Conservation (phyloP, 2,329 filamentous ascomycete species). For the Colletotrichum cordylinicola region DNA sequence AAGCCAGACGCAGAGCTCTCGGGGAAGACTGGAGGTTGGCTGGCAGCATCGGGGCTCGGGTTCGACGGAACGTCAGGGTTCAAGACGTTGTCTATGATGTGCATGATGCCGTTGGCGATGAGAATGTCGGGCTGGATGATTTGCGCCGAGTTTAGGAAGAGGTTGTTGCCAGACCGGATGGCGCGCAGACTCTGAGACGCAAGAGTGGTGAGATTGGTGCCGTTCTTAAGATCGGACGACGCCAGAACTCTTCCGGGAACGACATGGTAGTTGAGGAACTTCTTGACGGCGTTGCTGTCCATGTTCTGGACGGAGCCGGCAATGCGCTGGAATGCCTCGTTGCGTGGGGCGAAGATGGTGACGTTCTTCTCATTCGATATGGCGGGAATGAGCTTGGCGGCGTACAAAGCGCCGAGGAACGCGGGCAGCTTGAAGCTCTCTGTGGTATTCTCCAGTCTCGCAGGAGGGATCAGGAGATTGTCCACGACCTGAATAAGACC, state of each 20-base stretch:
- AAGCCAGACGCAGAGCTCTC: constrained; percentile 26
- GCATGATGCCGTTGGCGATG: constrained; percentile 62
- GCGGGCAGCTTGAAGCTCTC: constrained; percentile 42
- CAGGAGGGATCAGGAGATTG: constrained; percentile 54
- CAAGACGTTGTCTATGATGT: constrained; percentile 61
- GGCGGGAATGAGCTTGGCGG: constrained; percentile 39
- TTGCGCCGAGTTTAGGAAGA: constrained; percentile 59
- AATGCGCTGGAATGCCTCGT: constrained; percentile 55
- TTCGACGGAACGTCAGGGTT: constrained; percentile 44
- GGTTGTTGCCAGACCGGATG: constrained; percentile 46
- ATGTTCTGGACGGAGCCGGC: constrained; percentile 47
- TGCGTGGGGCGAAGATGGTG: constrained; percentile 62
- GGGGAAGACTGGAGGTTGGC: constrained; percentile 38
- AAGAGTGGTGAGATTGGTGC: constrained; percentile 38
- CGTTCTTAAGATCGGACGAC: constrained; percentile 41
- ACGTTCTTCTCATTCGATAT: constrained; percentile 50
- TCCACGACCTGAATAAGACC: constrained; percentile 60
- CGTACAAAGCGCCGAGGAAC: constrained; percentile 45
- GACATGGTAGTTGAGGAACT: constrained; percentile 63
- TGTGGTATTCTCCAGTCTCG: constrained; percentile 38
- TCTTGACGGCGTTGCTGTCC: constrained; percentile 41
- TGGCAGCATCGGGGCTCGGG: constrained; percentile 41
- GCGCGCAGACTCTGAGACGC: constrained; percentile 46
- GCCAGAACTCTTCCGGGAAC: constrained; percentile 59
- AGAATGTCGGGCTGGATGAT: constrained; percentile 59